phyloP scores from a whole-genome alignment of 352 stramenopile species.

The Globisporangium solare region DNA sequence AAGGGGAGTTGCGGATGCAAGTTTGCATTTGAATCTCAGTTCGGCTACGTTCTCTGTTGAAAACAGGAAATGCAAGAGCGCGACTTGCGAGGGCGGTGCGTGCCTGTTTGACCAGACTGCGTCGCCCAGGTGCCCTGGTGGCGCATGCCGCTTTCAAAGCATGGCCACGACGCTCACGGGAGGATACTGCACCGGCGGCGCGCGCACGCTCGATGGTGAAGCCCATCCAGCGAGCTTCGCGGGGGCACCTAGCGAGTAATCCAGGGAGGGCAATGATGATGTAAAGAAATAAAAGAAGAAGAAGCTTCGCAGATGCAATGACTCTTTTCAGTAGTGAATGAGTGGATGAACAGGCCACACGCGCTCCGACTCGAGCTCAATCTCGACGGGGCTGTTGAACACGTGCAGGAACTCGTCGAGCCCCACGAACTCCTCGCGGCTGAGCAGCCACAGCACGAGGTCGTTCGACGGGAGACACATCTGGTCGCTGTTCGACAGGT shows the following conservation, averaged over 20 bases:
- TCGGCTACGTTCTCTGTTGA: slow-evolving; percentile 27
- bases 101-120: slow-evolving; percentile 46
- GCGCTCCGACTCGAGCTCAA: slow-evolving; percentile 68
- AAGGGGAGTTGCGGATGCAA: too few species aligned
- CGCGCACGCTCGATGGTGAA: slow-evolving; percentile 40
- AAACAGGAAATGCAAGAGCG: slow-evolving; percentile 42
- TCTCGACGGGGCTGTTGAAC: slow-evolving; percentile 31
- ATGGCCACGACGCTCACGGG: slow-evolving; percentile 35
- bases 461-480: slow-evolving; percentile 52
- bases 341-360: slow-evolving; percentile 70
- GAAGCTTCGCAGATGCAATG: too few species aligned
- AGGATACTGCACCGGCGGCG: slow-evolving; percentile 52
- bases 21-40: slow-evolving; percentile 6
- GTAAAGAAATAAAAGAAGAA: too few species aligned
- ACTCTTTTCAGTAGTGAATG: slow-evolving; percentile 44
- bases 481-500: slow-evolving; percentile 60
- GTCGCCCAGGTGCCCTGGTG: slow-evolving; percentile 33
- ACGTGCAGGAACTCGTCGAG: slow-evolving; percentile 49
- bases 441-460: slow-evolving; percentile 46
- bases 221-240: slow-evolving; percentile 35
- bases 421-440: slow-evolving; percentile 57
- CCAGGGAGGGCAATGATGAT: too few species aligned
- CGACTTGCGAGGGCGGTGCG: slow-evolving; percentile 40
- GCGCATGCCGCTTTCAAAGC: slow-evolving; percentile 49
- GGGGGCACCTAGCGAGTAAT: slow-evolving; percentile 36